These are phyloP conservation scores for Sicyos baderoa DNA, from an alignment of 306 rosid species.

Conservation along the genomic window DNA sequence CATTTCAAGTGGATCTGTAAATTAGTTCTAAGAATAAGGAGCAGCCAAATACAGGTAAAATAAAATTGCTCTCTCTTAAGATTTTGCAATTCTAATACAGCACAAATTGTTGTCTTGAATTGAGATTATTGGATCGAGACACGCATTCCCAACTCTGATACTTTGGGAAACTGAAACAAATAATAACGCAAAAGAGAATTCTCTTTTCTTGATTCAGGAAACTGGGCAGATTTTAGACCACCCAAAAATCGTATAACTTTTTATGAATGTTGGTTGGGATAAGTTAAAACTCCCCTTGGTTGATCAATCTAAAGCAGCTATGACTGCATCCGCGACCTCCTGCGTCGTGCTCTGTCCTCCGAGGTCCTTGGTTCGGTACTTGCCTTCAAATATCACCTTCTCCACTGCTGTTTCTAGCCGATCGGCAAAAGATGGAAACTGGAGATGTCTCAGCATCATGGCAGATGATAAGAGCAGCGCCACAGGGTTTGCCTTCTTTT, in stretches of 20 bases:
- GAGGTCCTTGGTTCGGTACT: slow-evolving; percentile 66
- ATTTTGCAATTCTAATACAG: slow-evolving; percentile 6
- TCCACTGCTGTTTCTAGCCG: slow-evolving; percentile 74
- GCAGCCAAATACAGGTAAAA: background rate
- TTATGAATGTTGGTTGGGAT: slow-evolving; percentile 1
- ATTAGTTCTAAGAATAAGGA: background rate
- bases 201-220: slow-evolving; percentile 11
- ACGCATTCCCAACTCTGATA: background rate
- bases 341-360: slow-evolving; percentile 78
- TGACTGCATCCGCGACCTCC: slow-evolving; percentile 71
- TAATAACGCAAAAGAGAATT: background rate
- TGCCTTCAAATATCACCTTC: slow-evolving; percentile 62
- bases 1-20: background rate
- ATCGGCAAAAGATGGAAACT: slow-evolving; percentile 85
- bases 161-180: slow-evolving; percentile 7
- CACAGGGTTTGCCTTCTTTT: slow-evolving; percentile 81
- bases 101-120: slow-evolving; percentile 12
- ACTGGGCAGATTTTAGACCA: slow-evolving; percentile 2
- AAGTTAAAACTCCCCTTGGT: background rate
- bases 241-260: slow-evolving; percentile 2
- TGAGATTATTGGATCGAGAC: slow-evolving; percentile 14
- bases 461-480: slow-evolving; percentile 87
- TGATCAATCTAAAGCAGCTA: slow-evolving; percentile 52
- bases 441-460: slow-evolving; percentile 96
- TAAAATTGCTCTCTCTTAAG: background rate